Evolutionary conservation across 306 rosid genomes (phyloP).

Genomic region (Vigna hirtella): DNA sequence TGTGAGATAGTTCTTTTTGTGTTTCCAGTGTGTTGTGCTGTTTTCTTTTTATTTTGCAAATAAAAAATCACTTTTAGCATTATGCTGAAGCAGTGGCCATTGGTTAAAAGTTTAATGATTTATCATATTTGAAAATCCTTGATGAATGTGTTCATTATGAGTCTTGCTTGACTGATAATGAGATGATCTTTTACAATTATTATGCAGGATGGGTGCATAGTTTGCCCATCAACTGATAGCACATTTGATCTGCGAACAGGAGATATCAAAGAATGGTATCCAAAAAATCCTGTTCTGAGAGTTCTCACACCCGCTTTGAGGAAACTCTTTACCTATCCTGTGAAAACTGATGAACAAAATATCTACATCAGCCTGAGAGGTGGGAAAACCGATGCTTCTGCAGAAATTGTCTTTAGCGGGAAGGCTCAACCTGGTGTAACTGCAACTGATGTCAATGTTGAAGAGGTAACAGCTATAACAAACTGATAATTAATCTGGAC

Average conservation of each 20-base stretch:
- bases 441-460: constrained; percentile 84
- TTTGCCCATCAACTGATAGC: constrained; percentile 97
- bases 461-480: constrained; percentile 63
- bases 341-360: constrained; percentile 80
- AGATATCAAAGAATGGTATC: constrained; percentile 86
- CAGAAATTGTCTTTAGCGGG: constrained; percentile 90
- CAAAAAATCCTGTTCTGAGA: constrained; percentile 90
- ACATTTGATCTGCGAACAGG: constrained; percentile 87
- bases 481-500: not conserved
- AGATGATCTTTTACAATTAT: constrained; percentile 13
- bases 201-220: constrained; percentile 85
- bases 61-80: not conserved
- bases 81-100: not conserved
- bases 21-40: not conserved
- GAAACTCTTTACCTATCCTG: constrained; percentile 69
- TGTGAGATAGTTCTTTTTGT: not conserved
- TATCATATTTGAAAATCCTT: not conserved
- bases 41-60: not conserved
- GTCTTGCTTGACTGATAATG: not conserved
- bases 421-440: constrained; percentile 93
- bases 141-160: not conserved
- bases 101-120: constrained; percentile 6
- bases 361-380: constrained; percentile 76
- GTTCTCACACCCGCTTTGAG: constrained; percentile 84
- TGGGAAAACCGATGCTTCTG: constrained; percentile 58